Conservation (phyloP, 108 stramenopile genomes). For the Mayamaea pseudoterrestris region DNA sequence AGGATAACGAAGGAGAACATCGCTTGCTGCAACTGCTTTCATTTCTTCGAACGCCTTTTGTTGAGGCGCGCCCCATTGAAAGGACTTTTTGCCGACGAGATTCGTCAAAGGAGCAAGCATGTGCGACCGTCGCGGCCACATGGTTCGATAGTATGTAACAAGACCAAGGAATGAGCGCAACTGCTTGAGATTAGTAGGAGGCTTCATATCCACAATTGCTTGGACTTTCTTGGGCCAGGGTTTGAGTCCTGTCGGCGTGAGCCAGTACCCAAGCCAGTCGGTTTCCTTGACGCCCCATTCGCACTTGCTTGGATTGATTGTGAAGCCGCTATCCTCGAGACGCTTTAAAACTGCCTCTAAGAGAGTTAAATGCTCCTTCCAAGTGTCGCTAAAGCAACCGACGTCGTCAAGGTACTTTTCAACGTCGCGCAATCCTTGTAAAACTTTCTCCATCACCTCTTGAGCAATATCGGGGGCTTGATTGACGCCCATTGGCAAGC, state of each 20-base stretch:
- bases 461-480: conserved; percentile 26
- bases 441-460: conserved; percentile 19
- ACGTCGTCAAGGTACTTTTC: not conserved
- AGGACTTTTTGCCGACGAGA: conserved; percentile 3
- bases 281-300: conserved; percentile 24
- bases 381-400: conserved; percentile 19
- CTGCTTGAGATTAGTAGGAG: conserved; percentile 12
- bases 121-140: conserved; percentile 21
- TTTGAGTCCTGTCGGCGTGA: conserved; percentile 20
- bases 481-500: conserved; percentile 33
- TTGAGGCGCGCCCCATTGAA: conserved; percentile 1
- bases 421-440: conserved; percentile 16
- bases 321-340: conserved; percentile 19
- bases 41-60: conserved; percentile 30
- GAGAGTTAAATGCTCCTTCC: conserved; percentile 17
- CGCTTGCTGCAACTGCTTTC: conserved; percentile 21
- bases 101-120: conserved; percentile 20
- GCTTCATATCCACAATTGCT: conserved; percentile 11
- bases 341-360: conserved; percentile 2
- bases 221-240: conserved; percentile 26
- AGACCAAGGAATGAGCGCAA: conserved; percentile 25
- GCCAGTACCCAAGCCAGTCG: conserved; percentile 34
- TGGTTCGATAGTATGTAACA: conserved; percentile 27
- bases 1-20: conserved; percentile 17
- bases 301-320: conserved; percentile 28